Evolutionary conservation across 2,329 filamentous ascomycete species (phyloP).

Genomic region (Phyllosticta citribraziliensis): DNA sequence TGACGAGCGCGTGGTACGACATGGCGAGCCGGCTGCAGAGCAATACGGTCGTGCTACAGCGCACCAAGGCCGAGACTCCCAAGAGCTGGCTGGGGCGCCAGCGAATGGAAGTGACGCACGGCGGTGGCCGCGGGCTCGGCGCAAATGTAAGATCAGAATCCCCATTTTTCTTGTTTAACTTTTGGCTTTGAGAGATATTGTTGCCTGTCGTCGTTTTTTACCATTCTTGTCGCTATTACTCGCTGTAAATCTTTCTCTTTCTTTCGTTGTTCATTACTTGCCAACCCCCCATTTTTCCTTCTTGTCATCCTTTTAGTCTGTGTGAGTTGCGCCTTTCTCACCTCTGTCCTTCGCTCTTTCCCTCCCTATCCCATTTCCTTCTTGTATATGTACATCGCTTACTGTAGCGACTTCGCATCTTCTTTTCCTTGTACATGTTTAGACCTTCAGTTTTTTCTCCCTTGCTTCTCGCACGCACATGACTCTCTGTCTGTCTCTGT

Average conservation of each 20-base stretch:
- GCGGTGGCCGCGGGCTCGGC: conserved; percentile 7
- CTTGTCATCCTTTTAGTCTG: not conserved
- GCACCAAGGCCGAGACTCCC: conserved; percentile 59
- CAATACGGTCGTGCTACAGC: conserved; percentile 69
- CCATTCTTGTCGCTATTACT: not conserved
- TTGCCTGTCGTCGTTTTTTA: not conserved
- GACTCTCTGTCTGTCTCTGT: not conserved
- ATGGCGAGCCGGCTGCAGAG: conserved; percentile 69
- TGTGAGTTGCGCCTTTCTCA: not conserved
- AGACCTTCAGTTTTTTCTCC: not conserved
- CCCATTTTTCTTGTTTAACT: not conserved
- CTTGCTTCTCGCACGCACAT: not conserved
- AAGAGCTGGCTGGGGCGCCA: conserved; percentile 81
- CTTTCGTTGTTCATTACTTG: not conserved
- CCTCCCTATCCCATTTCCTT: not conserved
- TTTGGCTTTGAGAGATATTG: not conserved
- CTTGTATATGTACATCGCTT: not conserved
- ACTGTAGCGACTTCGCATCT: not conserved
- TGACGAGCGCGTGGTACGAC: conserved; percentile 80
- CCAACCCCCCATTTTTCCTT: not conserved
- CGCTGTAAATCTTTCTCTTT: not conserved
- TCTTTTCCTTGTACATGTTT: not conserved
- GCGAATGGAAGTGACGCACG: conserved; percentile 32
- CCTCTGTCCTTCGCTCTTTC: not conserved
- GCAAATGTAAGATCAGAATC: conserved; percentile 4